Evolutionary conservation across 305 asterid genomes (phyloP), one percentile per base, ranked within the genome.

Genomic region (Fraxinus floribunda): DNA sequence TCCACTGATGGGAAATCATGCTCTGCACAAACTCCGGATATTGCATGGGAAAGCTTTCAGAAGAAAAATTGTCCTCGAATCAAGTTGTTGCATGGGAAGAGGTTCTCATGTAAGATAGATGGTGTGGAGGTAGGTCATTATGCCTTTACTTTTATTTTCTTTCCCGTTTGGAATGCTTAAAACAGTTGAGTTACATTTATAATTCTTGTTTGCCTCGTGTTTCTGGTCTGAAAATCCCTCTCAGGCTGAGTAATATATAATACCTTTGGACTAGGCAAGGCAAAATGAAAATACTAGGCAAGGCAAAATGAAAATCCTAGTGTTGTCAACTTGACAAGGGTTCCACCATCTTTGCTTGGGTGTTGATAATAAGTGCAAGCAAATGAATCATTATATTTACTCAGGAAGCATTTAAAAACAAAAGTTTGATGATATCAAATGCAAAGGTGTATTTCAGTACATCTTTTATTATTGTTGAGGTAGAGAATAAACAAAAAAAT

Each of bases 1-100:
- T 91, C 97, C 83, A 80, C 91, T 77, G 97, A 94, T 87, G 98
- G 97, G 41, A 82, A 91, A 55, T 89, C 93, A n/a, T 90, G 93
- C 86, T 90, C 94, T 80, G 97, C 98, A 78, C 93, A 90, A 88
- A 96, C 99, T 75, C 98, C 99, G 62, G 97, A 90, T 87, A 93
- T 93, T 75, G 98, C 92, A 60, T 92, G 97, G 94, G 96, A 90
- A 72, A 84, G 87, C 84, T 92, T 94, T 89, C 98, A 96, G 92
- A 95, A 92, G 91, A 94, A 90, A 87, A 87, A 90, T 76, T 83
- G 90, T 84, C 85, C 93, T 66, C 92, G 81, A 26, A 80, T 85
- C 64, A 96, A 94, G 89, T 79, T 88, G 86, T 89, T 88, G 91
- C 93, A 83, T 55, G 97, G 97, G 78, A 96, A 92, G 92, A 92